Percentiles rank a stretch among this genome's conserved stretches.
Evolutionary conservation across 2,329 filamentous ascomycete species (phyloP).

Genomic region (Zymoseptoria tritici): DNA sequence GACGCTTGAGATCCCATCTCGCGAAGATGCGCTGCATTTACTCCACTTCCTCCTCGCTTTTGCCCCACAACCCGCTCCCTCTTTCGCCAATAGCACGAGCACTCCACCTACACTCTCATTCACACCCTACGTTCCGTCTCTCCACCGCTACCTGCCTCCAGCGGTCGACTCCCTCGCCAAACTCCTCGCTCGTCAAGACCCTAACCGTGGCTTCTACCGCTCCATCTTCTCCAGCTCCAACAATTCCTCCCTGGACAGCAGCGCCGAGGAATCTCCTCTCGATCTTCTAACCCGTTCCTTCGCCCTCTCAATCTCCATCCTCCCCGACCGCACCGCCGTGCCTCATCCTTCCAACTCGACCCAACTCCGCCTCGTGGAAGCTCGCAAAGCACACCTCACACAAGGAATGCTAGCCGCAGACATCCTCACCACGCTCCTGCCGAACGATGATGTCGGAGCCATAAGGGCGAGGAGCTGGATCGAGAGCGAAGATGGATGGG

Average conservation of each 20-base stretch:
- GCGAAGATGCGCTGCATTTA: constrained; percentile 79
- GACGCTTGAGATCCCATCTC: constrained; percentile 69
- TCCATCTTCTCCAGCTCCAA: constrained; percentile 64
- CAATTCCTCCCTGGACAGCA: constrained; percentile 33
- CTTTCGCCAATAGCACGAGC: constrained; percentile 30
- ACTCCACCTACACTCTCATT: constrained; percentile 58
- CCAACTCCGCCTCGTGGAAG: constrained; percentile 62
- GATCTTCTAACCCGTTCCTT: constrained; percentile 84
- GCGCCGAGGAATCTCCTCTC: constrained; percentile 46
- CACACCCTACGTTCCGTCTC: constrained; percentile 66
- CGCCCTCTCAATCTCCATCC: constrained; percentile 72
- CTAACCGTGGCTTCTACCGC: constrained; percentile 79
- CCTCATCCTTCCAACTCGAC: constrained; percentile 34
- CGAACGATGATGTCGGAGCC: constrained; percentile 43
- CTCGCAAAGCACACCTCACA: constrained; percentile 80
- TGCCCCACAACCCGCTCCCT: constrained; percentile 68
- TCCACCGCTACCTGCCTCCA: constrained; percentile 82
- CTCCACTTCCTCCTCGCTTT: constrained; percentile 88
- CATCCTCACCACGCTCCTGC: constrained; percentile 67
- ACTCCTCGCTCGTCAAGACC: constrained; percentile 83
- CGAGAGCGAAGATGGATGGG: constrained; percentile 74
- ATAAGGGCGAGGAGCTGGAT: constrained; percentile 66
- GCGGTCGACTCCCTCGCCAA: constrained; percentile 89
- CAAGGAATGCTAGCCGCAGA: constrained; percentile 88
- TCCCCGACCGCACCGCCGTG: constrained; percentile 64